These are phyloP conservation scores for Inonotus obliquus DNA, from an alignment of 1,284 basidiomycete genomes.

Conservation along the genomic window DNA sequence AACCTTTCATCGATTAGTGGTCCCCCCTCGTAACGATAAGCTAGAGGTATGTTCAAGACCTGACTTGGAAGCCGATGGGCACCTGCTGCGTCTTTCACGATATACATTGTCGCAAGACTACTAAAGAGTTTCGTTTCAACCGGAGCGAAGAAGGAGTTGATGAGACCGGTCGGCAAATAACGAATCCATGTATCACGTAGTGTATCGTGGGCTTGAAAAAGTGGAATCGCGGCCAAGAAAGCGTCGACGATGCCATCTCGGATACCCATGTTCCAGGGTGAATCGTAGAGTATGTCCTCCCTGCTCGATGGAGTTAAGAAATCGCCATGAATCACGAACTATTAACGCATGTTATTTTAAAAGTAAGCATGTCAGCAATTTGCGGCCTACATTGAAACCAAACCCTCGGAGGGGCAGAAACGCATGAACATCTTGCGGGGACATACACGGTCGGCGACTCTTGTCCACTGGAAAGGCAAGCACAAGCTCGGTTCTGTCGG, in stretches of 20 bases:
- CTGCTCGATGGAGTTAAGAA: constrained; percentile 9
- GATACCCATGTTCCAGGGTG: neutral
- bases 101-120: neutral
- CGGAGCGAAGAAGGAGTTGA: neutral
- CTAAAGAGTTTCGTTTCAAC: neutral
- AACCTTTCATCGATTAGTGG: neutral
- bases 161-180: neutral
- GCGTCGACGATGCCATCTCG: neutral
- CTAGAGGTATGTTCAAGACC: neutral
- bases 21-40: neutral
- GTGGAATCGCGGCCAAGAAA: neutral
- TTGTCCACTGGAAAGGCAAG: constrained; percentile 25
- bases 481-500: constrained; percentile 22
- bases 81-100: neutral
- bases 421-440: constrained; percentile 22
- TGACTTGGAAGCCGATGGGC: neutral
- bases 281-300: neutral
- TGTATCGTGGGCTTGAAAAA: neutral
- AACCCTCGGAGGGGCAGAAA: constrained; percentile 22
- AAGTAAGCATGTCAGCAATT: no score
- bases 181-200: neutral
- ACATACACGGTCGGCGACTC: constrained; percentile 9
- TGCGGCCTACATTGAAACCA: constrained; percentile 22
- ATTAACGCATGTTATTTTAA: neutral
- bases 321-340: constrained; percentile 22